Percentiles rank a stretch among this genome's conserved stretches.
These are phyloP conservation scores for Salisapilia sapeloensis DNA, from an alignment of 352 stramenopile genomes.

Conservation along the genomic window DNA sequence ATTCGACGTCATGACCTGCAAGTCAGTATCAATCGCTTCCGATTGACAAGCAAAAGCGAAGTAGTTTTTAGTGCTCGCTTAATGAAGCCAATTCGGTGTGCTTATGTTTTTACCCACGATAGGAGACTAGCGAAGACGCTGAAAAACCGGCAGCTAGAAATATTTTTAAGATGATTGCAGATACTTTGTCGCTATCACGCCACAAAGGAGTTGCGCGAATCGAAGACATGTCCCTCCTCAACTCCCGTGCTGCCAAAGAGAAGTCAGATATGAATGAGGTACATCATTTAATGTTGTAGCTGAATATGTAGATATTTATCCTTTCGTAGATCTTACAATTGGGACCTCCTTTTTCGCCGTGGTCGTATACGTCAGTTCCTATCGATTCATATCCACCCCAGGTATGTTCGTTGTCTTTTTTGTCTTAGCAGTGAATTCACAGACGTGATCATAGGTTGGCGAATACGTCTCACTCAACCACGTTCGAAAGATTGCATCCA, in stretches of 20 bases:
- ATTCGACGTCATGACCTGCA: slow-evolving; percentile 62
- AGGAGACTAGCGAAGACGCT: slow-evolving; percentile 37
- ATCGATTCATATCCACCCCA: slow-evolving; percentile 66
- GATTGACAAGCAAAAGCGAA: slow-evolving; percentile 36
- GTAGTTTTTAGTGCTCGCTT: background rate
- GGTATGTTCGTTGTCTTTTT: slow-evolving; percentile 7
- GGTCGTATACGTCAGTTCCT: slow-evolving; percentile 42
- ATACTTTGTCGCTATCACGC: slow-evolving; percentile 50
- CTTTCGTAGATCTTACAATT: slow-evolving; percentile 11
- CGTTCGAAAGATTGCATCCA: slow-evolving; percentile 59
- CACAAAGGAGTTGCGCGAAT: slow-evolving; percentile 41
- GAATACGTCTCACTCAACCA: slow-evolving; percentile 50
- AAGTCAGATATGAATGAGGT: slow-evolving; percentile 24
- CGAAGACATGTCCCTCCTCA: slow-evolving; percentile 50
- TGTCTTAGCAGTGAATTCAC: too few relatives aligned
- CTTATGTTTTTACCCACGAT: background rate
- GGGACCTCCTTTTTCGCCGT: slow-evolving; percentile 44
- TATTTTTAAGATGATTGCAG: slow-evolving; percentile 52
- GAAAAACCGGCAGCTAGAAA: slow-evolving; percentile 40
- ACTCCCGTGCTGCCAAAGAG: slow-evolving; percentile 40
- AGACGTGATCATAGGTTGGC: slow-evolving; percentile 39
- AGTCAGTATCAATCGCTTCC: slow-evolving; percentile 57
- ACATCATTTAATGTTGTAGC: slow-evolving; percentile 4
- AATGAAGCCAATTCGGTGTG: background rate
- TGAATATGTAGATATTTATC: background rate